Evolutionary conservation across 1,284 basidiomycete genomes (phyloP).

Genomic region (Tremellales sp.): DNA sequence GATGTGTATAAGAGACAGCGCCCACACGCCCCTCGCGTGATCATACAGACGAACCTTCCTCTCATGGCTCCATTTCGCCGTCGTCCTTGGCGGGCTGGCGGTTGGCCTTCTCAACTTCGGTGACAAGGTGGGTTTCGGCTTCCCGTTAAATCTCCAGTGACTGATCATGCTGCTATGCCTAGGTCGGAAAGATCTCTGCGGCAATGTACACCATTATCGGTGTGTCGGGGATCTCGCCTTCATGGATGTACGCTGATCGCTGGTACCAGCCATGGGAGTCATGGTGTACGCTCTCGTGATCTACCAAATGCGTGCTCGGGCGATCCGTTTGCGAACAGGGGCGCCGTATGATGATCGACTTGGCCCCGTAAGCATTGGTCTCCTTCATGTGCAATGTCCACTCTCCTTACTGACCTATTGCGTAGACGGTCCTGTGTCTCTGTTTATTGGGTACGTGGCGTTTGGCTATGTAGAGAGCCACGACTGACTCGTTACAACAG

Average conservation of each 20-base stretch:
- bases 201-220: conserved; percentile 50
- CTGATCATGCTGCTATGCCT: conserved; percentile 2
- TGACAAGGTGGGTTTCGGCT: conserved; percentile 65
- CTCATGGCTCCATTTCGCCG: conserved; percentile 94
- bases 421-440: no score
- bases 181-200: conserved; percentile 49
- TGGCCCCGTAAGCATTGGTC: conserved; percentile 63
- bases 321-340: conserved; percentile 84
- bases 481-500: no score
- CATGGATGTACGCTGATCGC: not conserved
- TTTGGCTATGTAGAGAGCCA: no score
- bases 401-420: no score
- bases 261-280: conserved; percentile 75
- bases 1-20: conserved; percentile 1
- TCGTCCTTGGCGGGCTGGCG: conserved; percentile 85
- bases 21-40: not conserved
- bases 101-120: conserved; percentile 98
- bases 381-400: no score
- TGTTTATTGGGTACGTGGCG: no score
- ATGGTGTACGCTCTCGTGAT: conserved; percentile 95
- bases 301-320: conserved; percentile 92
- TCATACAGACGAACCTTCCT: conserved; percentile 65
- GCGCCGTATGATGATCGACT: conserved; percentile 97
- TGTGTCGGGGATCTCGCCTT: conserved; percentile 18
- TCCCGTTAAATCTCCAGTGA: not conserved